Percentiles rank a stretch among this genome's conserved stretches.
Conservation (phyloP, 1,139 yeast genomes). For the Zygotorulaspora mrakii region DNA sequence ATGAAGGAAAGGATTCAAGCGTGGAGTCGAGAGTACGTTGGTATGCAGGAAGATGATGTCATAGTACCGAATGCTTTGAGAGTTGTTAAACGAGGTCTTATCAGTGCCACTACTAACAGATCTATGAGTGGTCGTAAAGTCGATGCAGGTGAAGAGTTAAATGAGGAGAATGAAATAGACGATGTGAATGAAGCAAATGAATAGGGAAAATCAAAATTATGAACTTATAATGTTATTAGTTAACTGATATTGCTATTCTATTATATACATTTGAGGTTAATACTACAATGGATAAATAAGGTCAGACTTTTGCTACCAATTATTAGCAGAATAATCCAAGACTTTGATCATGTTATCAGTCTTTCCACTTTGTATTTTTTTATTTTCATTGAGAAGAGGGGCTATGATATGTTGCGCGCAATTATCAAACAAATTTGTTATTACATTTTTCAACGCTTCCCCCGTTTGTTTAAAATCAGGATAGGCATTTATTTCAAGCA, state of each 20-base stretch:
- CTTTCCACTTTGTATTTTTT: conserved; percentile 6
- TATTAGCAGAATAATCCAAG: conserved; percentile 37
- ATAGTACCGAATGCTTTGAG: conserved; percentile 36
- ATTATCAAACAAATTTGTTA: conserved; percentile 55
- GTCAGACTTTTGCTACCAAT: conserved; percentile 28
- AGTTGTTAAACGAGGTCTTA: conserved; percentile 37
- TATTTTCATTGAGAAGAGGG: conserved; percentile 39
- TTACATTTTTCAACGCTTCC: conserved; percentile 58
- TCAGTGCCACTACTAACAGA: conserved; percentile 37
- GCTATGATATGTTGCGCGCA: conserved; percentile 42
- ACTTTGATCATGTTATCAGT: conserved; percentile 39
- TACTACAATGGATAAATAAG: too few species aligned
- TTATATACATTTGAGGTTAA: too few species aligned
- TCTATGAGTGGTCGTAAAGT: conserved; percentile 23
- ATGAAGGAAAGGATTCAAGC: conserved; percentile 61
- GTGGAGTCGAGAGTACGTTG: conserved; percentile 87
- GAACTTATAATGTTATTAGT: too few species aligned
- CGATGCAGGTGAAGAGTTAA: conserved; percentile 18
- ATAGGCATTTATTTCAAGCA: conserved; percentile 85
- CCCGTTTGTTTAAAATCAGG: conserved; percentile 98
- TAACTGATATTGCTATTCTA: too few species aligned
- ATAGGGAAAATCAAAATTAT: not conserved
- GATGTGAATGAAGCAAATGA: conserved; percentile 1
- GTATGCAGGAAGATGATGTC: conserved; percentile 50
- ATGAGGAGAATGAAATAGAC: conserved; percentile 19